Evolutionary conservation across 2,329 filamentous ascomycete genomes (phyloP).

Genomic region (Xylariaceae sp.): DNA sequence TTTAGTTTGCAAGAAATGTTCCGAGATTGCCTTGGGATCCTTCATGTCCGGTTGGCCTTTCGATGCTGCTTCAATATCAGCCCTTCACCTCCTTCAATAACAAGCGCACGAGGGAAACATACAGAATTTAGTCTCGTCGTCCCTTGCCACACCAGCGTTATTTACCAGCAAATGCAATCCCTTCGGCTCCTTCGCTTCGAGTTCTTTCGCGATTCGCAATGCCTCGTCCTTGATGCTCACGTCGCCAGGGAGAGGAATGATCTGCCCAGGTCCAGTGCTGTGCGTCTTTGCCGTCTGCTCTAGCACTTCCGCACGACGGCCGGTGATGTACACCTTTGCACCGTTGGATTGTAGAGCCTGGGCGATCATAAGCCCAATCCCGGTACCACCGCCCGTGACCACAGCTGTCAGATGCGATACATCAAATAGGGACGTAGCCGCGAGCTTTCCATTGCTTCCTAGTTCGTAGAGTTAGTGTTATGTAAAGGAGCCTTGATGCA

Average conservation of each 20-base stretch:
- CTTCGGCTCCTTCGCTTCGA: too few species aligned
- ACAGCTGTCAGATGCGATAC: slow-evolving; percentile 13
- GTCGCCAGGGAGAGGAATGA: slow-evolving; percentile 15
- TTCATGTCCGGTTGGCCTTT: slow-evolving; percentile 9
- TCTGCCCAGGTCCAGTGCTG: slow-evolving; percentile 8
- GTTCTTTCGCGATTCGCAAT: too few species aligned
- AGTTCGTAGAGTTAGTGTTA: too few species aligned
- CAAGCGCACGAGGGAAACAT: too few species aligned
- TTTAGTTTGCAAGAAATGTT: slow-evolving; percentile 14
- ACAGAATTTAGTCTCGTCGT: too few species aligned
- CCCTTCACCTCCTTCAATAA: too few species aligned
- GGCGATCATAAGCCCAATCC: slow-evolving; percentile 15
- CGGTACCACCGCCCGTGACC: slow-evolving; percentile 17
- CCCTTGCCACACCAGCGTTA: slow-evolving; percentile 14
- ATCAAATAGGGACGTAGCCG: too few species aligned
- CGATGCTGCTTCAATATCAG: too few species aligned
- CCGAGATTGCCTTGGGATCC: slow-evolving; percentile 12
- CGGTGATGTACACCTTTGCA: slow-evolving; percentile 20
- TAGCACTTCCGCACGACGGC: slow-evolving; percentile 15
- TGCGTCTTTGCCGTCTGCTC: slow-evolving; percentile 13
- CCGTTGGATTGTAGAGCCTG: slow-evolving; percentile 17
- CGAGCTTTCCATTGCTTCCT: too few species aligned
- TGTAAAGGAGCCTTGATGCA: too few species aligned
- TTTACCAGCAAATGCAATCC: too few species aligned
- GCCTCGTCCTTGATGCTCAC: too few species aligned